These are phyloP conservation scores for Citrus unshiu DNA, from an alignment of 345 rosid genomes.

Conservation along the genomic window DNA sequence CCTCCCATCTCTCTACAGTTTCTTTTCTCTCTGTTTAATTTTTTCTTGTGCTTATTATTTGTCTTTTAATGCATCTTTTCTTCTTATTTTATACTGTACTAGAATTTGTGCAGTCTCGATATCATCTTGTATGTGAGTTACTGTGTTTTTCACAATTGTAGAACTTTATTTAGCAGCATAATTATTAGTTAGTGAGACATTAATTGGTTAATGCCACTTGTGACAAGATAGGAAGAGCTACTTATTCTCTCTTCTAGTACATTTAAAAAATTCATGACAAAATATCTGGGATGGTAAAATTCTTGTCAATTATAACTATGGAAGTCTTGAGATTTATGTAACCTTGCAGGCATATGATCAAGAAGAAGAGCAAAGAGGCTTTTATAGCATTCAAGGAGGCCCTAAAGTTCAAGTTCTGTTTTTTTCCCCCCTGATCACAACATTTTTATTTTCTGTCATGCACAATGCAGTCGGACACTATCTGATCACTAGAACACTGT, in stretches of 20 bases:
- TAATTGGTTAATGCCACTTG: no score
- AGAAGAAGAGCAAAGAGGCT: constrained; percentile 82
- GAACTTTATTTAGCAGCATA: no score
- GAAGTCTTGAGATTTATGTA: not conserved
- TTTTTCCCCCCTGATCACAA: constrained; percentile 11
- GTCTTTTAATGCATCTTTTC: not conserved
- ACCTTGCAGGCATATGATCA: constrained; percentile 77
- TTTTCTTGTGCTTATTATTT: no score
- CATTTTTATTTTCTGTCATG: not conserved
- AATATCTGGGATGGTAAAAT: no score
- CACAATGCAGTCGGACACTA: not conserved
- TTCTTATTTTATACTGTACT: not conserved
- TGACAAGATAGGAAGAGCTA: no score
- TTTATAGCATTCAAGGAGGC: constrained; percentile 96
- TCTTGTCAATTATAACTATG: no score
- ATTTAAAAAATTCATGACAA: no score
- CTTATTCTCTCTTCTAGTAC: no score
- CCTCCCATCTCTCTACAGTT: not conserved
- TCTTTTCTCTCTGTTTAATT: not conserved
- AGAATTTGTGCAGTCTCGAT: not conserved
- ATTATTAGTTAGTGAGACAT: no score
- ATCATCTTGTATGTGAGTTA: not conserved
- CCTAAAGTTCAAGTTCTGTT: constrained; percentile 71
- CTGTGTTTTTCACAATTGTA: not conserved
- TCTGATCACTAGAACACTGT: not conserved